Evolutionary conservation across 2,329 filamentous ascomycete genomes (phyloP), one percentile per base, ranked within the genome.

Genomic region (Colletotrichum magnum): DNA sequence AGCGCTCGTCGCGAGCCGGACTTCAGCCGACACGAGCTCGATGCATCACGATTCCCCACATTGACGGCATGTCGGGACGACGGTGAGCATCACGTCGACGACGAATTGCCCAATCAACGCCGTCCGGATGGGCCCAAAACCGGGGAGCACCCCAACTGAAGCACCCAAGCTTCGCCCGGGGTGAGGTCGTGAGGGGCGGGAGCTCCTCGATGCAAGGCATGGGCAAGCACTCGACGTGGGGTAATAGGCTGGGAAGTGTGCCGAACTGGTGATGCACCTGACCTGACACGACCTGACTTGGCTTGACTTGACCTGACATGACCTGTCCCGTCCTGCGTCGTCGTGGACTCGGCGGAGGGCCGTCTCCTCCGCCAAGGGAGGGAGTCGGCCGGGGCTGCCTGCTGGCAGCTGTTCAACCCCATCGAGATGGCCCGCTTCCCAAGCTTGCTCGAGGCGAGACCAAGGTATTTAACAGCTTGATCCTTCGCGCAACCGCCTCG

Each of bases 1-100:
- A 13, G 41, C 13, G 13, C 41, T 13, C 41, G 13, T 43, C 3
- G 50, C 39, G 24, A 53, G 16, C 58, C 64, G 64, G 57, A 43
- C n/a, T 63, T 67, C 45, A 67, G 45, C 64, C 58, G 64, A 12
- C 32, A 5, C n/a, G 39, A 24, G 18, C 7, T 13, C 41, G 41
- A 43, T 43, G 41, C 41, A 51, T 59, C 57, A 12, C 13, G 7
- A 45, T 5, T 21, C 28, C 24, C 43, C 56, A 39, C 56, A 15
- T 28, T 57, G 62, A 58, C 69, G 69, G 69, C 45, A 70, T 67
- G 36, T 70, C 69, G 69, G 67, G 58, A 67, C 69, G 67, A 51
- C 50, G 18, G 61, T 64, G 66, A 62, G 61, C 56, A 66, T 43
- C 69, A 41, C 15, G 41, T 48, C 16, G 26, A 52, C 21, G 9